Percentiles rank a stretch among this genome's conserved stretches.
Conservation (phyloP, 2,329 filamentous ascomycete genomes). For the Verticillium nubilum region DNA sequence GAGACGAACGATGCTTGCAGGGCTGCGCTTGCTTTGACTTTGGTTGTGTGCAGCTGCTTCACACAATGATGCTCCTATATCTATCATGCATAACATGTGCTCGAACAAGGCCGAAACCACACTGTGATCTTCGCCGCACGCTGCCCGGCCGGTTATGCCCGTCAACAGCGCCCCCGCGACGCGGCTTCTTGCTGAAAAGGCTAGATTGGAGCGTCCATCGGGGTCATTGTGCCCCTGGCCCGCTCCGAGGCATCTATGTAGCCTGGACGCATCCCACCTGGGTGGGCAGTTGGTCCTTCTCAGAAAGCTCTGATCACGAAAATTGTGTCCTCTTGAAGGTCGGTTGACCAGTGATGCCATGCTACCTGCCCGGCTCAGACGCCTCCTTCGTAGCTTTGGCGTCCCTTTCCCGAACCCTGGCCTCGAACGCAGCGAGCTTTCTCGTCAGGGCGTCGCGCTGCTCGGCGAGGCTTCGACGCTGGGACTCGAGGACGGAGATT, state of each 20-base stretch:
- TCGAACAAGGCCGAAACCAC: no score
- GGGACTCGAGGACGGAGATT: conserved; percentile 37
- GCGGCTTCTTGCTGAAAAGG: background rate
- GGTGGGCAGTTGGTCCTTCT: no score
- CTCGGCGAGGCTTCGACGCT: conserved; percentile 30
- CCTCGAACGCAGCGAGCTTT: conserved; percentile 34
- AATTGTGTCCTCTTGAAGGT: no score
- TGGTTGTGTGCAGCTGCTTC: background rate
- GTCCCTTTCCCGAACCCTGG: conserved; percentile 31
- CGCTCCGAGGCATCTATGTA: background rate
- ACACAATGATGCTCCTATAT: background rate
- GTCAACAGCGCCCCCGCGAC: background rate
- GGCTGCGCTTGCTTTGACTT: background rate
- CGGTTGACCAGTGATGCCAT: background rate
- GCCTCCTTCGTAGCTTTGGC: conserved; percentile 4
- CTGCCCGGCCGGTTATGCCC: background rate
- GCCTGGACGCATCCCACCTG: no score
- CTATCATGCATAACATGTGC: background rate
- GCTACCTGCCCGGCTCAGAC: background rate
- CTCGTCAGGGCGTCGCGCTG: conserved; percentile 33
- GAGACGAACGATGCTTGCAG: background rate
- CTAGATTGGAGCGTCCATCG: background rate
- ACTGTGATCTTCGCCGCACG: background rate
- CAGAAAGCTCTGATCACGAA: no score
- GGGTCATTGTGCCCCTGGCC: no score